These are phyloP conservation scores for Tremella fuciformis DNA, from an alignment of 768 basidiomycete species.

Conservation along the genomic window DNA sequence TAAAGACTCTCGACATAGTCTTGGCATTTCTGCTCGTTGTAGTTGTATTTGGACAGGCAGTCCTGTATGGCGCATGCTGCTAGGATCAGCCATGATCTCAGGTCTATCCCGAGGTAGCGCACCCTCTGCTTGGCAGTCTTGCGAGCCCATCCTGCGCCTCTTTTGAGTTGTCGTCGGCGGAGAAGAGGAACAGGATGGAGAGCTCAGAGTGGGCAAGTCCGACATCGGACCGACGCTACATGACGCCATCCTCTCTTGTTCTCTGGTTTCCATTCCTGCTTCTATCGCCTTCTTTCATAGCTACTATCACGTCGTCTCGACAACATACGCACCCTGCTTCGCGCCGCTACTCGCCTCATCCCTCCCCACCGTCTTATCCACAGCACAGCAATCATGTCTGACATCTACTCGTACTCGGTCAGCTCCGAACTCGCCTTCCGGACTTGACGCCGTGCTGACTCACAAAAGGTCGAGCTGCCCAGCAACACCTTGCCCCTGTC, in stretches of 20 bases:
- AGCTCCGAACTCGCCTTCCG: slow-evolving; percentile 6
- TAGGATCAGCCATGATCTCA: background rate
- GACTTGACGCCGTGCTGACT: background rate
- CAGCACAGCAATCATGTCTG: slow-evolving; percentile 35
- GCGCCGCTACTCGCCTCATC: background rate
- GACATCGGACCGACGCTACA: slow-evolving; percentile 1
- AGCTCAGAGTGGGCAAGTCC: background rate
- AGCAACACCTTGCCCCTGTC: slow-evolving; percentile 34
- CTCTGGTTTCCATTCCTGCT: no score
- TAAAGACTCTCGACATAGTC: slow-evolving; percentile 43
- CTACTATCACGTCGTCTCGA: background rate
- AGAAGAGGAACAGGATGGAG: no score
- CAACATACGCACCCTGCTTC: background rate
- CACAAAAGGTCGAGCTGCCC: slow-evolving; percentile 41
- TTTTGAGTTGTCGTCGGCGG: background rate
- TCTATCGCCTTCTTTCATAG: no score
- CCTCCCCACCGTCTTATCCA: background rate
- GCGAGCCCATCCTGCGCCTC: slow-evolving; percentile 14
- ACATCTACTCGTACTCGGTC: slow-evolving; percentile 44
- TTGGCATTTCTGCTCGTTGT: slow-evolving; percentile 44
- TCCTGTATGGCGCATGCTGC: slow-evolving; percentile 51
- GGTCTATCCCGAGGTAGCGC: background rate
- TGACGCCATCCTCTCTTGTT: background rate
- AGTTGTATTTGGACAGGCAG: slow-evolving; percentile 46
- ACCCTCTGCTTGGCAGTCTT: slow-evolving; percentile 50